Percentiles rank a stretch among this genome's conserved stretches.
Evolutionary conservation across 257 asterid genomes (phyloP).

Genomic region (Linaria vulgaris): DNA sequence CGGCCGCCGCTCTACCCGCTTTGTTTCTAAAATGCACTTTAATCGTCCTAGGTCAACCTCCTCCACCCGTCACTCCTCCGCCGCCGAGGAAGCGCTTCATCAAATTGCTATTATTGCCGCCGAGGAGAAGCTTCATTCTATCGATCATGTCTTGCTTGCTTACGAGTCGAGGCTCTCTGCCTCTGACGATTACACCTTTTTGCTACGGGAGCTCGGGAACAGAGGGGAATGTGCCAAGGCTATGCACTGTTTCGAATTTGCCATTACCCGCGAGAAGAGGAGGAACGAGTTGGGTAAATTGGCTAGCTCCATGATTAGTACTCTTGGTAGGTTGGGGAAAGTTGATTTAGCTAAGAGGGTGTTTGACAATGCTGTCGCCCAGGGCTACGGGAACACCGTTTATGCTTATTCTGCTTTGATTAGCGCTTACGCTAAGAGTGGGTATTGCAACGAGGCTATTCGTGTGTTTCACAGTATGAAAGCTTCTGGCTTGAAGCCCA

Average conservation of each 20-base stretch:
- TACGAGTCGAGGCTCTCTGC: conserved; percentile 59
- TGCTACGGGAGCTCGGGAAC: conserved; percentile 85
- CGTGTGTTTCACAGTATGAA: conserved; percentile 70
- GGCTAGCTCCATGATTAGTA: conserved; percentile 86
- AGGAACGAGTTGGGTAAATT: conserved; percentile 73
- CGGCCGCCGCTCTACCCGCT: conserved; percentile 81
- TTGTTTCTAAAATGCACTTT: conserved; percentile 85
- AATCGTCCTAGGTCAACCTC: conserved; percentile 63
- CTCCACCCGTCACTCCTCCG: conserved; percentile 66
- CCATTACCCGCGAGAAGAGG: conserved; percentile 50
- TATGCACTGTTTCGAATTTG: conserved; percentile 73
- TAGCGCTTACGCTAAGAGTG: conserved; percentile 93
- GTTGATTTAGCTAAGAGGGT: conserved; percentile 75
- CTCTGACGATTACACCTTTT: conserved; percentile 66
- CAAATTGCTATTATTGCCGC: conserved; percentile 40
- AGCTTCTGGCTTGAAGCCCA: conserved; percentile 78
- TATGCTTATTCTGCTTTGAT: conserved; percentile 82
- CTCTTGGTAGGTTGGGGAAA: conserved; percentile 86
- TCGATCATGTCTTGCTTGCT: conserved; percentile 42
- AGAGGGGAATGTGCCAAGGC: conserved; percentile 75
- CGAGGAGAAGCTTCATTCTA: conserved; percentile 24
- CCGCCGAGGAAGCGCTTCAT: conserved; percentile 67
- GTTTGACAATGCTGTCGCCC: conserved; percentile 54
- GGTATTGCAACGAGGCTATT: conserved; percentile 71
- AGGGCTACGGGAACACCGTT: conserved; percentile 87